Evolutionary conservation across 192 early-diverging fungal species (phyloP), one percentile per base, ranked within the genome.

Genomic region (Gonapodya prolifera): DNA sequence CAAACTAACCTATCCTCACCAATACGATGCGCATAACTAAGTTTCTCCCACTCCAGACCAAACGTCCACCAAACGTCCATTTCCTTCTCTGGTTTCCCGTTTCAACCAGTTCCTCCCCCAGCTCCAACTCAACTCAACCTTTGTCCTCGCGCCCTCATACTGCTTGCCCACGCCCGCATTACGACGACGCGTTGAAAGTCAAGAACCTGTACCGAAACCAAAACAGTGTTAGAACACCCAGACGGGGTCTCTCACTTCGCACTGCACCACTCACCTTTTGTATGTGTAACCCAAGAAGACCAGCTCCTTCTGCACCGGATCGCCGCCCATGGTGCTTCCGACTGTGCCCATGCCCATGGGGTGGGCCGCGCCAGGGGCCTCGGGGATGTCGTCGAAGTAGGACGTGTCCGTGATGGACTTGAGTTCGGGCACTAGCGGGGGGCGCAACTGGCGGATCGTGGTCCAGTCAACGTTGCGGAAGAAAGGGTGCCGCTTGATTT

Each of bases 231-330:
- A n/a, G n/a, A n/a, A n/a, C n/a, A n/a, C n/a, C n/a, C n/a, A n/a
- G n/a, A n/a, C n/a, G n/a, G n/a, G n/a, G n/a, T n/a, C n/a, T n/a
- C n/a, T n/a, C n/a, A n/a, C n/a, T n/a, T n/a, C n/a, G n/a, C n/a
- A n/a, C n/a, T 61, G 8, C 45, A 23, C 45, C 45, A 61, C 45
- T 61, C 45, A 35, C 36, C 36, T n/a, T 82, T 98, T 96, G 84
- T 92, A 99, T 2, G 98, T 99, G 85, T 99, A 99, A 28, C 98
- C 98, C 34, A 99, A 92, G 89, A 99, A 99, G 32, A 96, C 96
- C 79, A 99, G 83, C 77, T 97, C 95, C 80, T 94, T 96, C 83
- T 95, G 92, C 70, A 91, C 34, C 89, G 69, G 73, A 77, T 70
- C 78, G 29, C 45, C 23, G 1, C 74, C 75, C 35, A 45, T 34